Evolutionary conservation across 495 filamentous ascomycete genomes (phyloP), one percentile per base, ranked within the genome.

Genomic region (Penicillium diatomitis): DNA sequence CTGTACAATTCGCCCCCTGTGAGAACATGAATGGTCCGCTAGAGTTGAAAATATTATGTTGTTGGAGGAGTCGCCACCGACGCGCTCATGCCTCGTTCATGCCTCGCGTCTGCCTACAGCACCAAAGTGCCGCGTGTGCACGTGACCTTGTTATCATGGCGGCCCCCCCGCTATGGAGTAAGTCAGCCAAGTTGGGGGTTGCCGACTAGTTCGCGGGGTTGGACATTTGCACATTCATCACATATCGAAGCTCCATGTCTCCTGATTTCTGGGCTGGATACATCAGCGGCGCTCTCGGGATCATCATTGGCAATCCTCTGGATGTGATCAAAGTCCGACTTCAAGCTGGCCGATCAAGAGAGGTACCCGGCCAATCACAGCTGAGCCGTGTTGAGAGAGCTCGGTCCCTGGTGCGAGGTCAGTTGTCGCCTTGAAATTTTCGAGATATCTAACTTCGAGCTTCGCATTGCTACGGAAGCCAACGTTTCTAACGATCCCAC

Each of bases 211-310:
- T 28, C 46, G 6, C 30, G 32, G 12, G 42, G 41, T 44, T 51
- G 45, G 36, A 44, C 46, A 20, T 20, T 20, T 44, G 12, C 41
- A 32, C 31, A 7, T 48, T 41, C 46, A 31, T 38, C 34, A 27
- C n/a, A 32, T 32, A 44, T 41, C 11, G 34, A 43, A 20, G 12
- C 39, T 41, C 32, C 33, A 90, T 90, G 85, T 85, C 85, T 32
- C 77, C 85, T 48, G 88, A 91, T 66, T 95, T 92, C 68, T 90
- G 83, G 84, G 84, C 80, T 49, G 86, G 89, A 55, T 95, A 95
- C 66, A 68, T 91, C 54, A 88, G 84, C 57, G 90, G 90, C 11
- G 87, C 83, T 44, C 72, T 80, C 4, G 85, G 86, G 38, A 95
- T 96, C 54, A 69, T 92, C 34, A 83, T 95, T 47, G 90, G 90